These are phyloP conservation scores for Pseudozyma sp. DNA, from an alignment of 1,284 basidiomycete species.

Conservation along the genomic window DNA sequence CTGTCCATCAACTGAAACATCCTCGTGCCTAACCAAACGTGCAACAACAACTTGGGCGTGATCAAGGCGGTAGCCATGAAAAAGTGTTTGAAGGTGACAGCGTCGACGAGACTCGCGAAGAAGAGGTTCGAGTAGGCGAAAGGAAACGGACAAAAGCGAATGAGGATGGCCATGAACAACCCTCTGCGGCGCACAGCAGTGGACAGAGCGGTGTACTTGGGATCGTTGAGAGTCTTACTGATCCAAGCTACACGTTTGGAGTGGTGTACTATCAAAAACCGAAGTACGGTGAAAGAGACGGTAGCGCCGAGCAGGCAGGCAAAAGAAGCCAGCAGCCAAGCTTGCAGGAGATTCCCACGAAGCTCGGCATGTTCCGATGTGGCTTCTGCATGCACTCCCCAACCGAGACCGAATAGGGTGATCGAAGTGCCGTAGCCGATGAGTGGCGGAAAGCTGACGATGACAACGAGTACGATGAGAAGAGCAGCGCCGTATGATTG, in stretches of 20 bases:
- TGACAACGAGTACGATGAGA: conserved; percentile 33
- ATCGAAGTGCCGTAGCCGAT: conserved; percentile 61
- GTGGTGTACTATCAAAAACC: conserved; percentile 34
- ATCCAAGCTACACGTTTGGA: conserved; percentile 27
- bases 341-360: conserved; percentile 33
- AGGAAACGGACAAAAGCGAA: conserved; percentile 64
- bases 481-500: conserved; percentile 37
- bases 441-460: conserved; percentile 60
- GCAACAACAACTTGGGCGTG: conserved; percentile 64
- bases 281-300: conserved; percentile 46
- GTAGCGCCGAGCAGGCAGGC: conserved; percentile 56
- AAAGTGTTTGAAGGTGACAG: conserved; percentile 50
- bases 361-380: conserved; percentile 14
- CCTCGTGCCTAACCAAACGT: conserved; percentile 62
- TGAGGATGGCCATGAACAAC: conserved; percentile 57
- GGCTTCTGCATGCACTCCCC: conserved; percentile 39
- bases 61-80: conserved; percentile 56
- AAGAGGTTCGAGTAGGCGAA: conserved; percentile 57
- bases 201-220: conserved; percentile 57
- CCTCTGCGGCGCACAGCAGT: conserved; percentile 54
- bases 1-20: conserved; percentile 61
- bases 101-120: conserved; percentile 45
- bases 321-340: conserved; percentile 55
- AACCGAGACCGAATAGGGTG: conserved; percentile 61
- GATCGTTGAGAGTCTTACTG: conserved; percentile 39